Conservation (phyloP, 2,329 filamentous ascomycete genomes). For the Pestalotiopsis sp. region DNA sequence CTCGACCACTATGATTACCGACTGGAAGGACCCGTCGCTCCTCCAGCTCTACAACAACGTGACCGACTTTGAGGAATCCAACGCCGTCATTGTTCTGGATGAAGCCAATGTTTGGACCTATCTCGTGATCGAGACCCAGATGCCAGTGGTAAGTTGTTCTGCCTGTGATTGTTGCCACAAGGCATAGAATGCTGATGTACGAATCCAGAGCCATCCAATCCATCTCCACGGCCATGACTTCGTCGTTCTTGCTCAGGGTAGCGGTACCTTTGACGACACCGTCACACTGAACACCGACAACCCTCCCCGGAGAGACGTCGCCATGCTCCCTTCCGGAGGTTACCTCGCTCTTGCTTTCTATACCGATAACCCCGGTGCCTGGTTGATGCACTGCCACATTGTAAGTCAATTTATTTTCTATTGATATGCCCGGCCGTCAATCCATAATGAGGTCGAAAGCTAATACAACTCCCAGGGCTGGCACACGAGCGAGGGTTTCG, state of each 20-base stretch:
- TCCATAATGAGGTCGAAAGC: conserved; percentile 31
- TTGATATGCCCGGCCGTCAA: not conserved
- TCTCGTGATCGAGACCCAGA: conserved; percentile 29
- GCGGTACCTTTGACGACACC: conserved; percentile 28
- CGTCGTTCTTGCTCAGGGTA: conserved; percentile 33
- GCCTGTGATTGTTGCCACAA: too few species aligned
- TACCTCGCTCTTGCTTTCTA: conserved; percentile 50
- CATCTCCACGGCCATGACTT: conserved; percentile 47
- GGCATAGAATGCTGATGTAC: too few species aligned
- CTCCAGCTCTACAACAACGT: conserved; percentile 26
- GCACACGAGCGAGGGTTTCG: conserved; percentile 50
- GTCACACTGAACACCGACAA: conserved; percentile 37
- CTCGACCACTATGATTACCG: conserved; percentile 43
- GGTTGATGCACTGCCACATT: conserved; percentile 38
- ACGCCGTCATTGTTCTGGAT: conserved; percentile 29
- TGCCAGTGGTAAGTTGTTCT: conserved; percentile 19
- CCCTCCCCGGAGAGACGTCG: conserved; percentile 48
- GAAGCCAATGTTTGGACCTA: conserved; percentile 33
- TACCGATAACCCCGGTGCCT: conserved; percentile 49
- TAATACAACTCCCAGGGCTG: conserved; percentile 40
- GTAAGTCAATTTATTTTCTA: conserved; percentile 11
- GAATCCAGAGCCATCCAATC: conserved; percentile 31
- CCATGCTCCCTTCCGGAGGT: conserved; percentile 42
- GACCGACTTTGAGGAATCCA: conserved; percentile 24
- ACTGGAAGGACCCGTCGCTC: conserved; percentile 48